Base-by-base conservation (phyloP, 2,329 filamentous ascomycete species). In the Aspergillus piperis region DNA sequence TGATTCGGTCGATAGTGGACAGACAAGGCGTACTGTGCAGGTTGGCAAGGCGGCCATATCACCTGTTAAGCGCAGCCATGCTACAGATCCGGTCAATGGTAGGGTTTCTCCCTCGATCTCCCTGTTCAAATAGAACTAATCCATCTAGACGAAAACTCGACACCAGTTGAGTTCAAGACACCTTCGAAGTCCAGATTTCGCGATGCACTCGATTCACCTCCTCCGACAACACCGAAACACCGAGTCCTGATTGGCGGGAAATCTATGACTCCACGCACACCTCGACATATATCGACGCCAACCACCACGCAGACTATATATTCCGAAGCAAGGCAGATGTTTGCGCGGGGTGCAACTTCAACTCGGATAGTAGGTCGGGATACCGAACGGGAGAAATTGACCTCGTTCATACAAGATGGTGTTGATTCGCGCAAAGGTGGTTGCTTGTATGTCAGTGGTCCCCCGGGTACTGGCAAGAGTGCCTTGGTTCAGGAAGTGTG, bases 381-480 rank as follows among this genome's bases (percentile, higher is more conserved):
- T 30, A 79, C 76, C 53, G 85, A 90, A 75, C 84, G 71, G 81
- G 79, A 83, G 13, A 88, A 92, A 64, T 79, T 98, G 36, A 79
- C 81, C 11, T 76, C 72, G 0, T 97, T 96, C 71, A 82, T 97
- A 54, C 80, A 85, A 41, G 83, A 84, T 54, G 86, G 87, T 66
- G 79, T 88, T 5, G 80, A 84, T 8, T 76, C 84, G 17, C 81
- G 81, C 10, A 85, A 84, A 3, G 88, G 88, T 56, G 92, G 93
- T 56, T 98, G 94, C 72, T 84, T 96, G 54, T 99, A 99, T 73
- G 89, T 99, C 66, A 97, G 93, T 68, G 95, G 95, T 0, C 95
- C 95, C 3, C 95, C 95, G 2, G 95, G 95, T 10, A 99, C 95
- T 0, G 95, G 95, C 57, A 99, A 99, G 80, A 98, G 93, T 75